These are phyloP conservation scores for Oryza nivara DNA, from an alignment of 176 grass and related monocot species.

Conservation along the genomic window DNA sequence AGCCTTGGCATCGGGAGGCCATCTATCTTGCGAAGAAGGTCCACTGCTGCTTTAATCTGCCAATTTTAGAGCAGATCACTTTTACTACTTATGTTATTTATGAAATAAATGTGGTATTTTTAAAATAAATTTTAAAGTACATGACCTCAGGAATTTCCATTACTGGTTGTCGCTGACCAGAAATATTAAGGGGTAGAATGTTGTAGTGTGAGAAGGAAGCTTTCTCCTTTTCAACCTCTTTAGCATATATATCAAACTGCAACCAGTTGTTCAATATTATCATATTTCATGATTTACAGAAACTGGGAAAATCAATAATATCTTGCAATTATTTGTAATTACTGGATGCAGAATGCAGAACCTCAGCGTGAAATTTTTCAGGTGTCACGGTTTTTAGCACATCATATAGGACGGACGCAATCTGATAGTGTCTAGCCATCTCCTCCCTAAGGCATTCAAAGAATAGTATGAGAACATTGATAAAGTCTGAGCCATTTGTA, in stretches of 20 bases:
- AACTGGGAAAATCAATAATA: constrained; percentile 8
- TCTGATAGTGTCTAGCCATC: constrained; percentile 76
- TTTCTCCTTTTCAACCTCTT: constrained; percentile 71
- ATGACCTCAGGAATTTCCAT: constrained; percentile 91
- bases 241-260: constrained; percentile 59
- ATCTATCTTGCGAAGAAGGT: constrained; percentile 42
- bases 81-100: background rate
- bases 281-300: constrained; percentile 17
- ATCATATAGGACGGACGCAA: constrained; percentile 80
- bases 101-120: constrained; percentile 3
- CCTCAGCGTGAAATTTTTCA: constrained; percentile 40
- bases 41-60: constrained; percentile 86
- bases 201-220: constrained; percentile 79
- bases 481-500: constrained; percentile 21
- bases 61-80: background rate
- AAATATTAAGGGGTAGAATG: constrained; percentile 92
- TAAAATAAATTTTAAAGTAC: constrained; percentile 24
- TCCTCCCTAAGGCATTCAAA: constrained; percentile 60
- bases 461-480: constrained; percentile 34
- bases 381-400: constrained; percentile 76
- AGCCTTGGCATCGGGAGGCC: constrained; percentile 53
- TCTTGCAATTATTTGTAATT: background rate
- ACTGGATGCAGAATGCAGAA: constrained; percentile 36
- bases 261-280: constrained; percentile 18
- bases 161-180: constrained; percentile 56